A percentile compares a stretch with the other conserved stretches of the same genome.
Conservation (phyloP, 345 rosid genomes). For the Citrus reticulata region DNA sequence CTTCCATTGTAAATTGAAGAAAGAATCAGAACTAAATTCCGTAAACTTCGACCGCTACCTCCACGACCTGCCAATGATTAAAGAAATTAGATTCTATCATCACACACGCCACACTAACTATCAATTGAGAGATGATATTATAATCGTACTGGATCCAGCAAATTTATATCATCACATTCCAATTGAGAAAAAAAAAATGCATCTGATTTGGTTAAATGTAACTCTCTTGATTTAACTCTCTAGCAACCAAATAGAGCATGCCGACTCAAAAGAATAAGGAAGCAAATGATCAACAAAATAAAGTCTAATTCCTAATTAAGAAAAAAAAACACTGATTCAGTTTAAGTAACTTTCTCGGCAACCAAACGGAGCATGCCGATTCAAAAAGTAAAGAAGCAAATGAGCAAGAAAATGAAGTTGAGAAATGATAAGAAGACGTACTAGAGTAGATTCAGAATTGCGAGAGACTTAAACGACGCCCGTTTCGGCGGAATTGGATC, state of each 20-base stretch:
- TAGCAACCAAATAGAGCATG: neutral
- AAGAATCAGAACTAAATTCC: conserved; percentile 1
- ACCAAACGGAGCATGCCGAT: neutral
- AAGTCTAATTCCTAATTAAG: neutral
- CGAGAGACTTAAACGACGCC: neutral
- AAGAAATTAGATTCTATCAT: neutral
- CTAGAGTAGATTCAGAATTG: neutral
- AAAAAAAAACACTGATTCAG: neutral
- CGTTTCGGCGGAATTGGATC: neutral
- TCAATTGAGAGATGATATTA: neutral
- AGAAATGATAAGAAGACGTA: neutral
- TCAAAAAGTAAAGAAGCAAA: neutral
- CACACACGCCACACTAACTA: too few relatives aligned
- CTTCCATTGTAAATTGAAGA: conserved; percentile 29
- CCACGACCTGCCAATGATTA: neutral
- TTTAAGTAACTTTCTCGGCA: neutral
- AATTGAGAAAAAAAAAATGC: neutral
- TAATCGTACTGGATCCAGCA: neutral
- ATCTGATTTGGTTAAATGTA: neutral
- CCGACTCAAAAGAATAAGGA: neutral
- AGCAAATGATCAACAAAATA: neutral
- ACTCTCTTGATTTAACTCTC: neutral
- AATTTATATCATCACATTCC: neutral
- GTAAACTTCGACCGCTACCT: neutral
- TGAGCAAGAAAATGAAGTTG: neutral